These are phyloP conservation scores for Amesomyces nigricolor DNA, from an alignment of 2,329 filamentous ascomycete species.

Conservation along the genomic window DNA sequence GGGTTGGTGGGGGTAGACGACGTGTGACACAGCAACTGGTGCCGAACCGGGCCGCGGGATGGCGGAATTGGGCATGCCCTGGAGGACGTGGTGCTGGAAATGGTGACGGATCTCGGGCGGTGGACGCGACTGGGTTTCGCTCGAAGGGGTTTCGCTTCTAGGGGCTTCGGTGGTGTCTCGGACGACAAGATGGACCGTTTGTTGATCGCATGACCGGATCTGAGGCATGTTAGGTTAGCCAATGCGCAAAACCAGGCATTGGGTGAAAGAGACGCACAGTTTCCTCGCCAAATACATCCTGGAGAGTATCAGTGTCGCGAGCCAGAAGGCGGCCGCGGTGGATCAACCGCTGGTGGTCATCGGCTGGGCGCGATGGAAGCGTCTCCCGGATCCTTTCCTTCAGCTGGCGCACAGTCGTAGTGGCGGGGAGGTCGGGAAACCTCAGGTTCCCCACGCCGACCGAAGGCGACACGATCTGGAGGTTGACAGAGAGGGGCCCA, in stretches of 20 bases:
- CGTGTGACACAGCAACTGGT: conserved; percentile 6
- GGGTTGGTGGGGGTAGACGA: too few species aligned
- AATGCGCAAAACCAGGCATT: not conserved
- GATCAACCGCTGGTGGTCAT: conserved; percentile 55
- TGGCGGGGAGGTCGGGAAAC: conserved; percentile 44
- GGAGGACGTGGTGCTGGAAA: conserved; percentile 8
- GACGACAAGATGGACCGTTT: conserved; percentile 51
- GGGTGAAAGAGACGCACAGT: conserved; percentile 36
- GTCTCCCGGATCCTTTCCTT: conserved; percentile 53
- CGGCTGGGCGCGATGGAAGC: conserved; percentile 44
- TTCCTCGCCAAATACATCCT: conserved; percentile 52
- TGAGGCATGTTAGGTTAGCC: conserved; percentile 24
- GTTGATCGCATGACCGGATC: conserved; percentile 41
- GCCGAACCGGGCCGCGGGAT: conserved; percentile 6
- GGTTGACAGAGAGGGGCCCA: conserved; percentile 41
- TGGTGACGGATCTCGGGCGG: conserved; percentile 14
- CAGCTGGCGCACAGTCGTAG: conserved; percentile 51
- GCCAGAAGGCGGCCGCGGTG: conserved; percentile 52
- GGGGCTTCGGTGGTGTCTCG: conserved; percentile 34
- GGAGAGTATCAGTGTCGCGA: conserved; percentile 50
- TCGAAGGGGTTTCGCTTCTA: conserved; percentile 21
- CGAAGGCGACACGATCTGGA: conserved; percentile 56
- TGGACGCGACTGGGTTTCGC: conserved; percentile 16
- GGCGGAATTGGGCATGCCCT: conserved; percentile 1
- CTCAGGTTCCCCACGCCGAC: conserved; percentile 46